Percentiles rank a stretch among this genome's conserved stretches.
These are phyloP conservation scores for Ganoderma boninense DNA, from an alignment of 1,284 basidiomycete species.

Conservation along the genomic window DNA sequence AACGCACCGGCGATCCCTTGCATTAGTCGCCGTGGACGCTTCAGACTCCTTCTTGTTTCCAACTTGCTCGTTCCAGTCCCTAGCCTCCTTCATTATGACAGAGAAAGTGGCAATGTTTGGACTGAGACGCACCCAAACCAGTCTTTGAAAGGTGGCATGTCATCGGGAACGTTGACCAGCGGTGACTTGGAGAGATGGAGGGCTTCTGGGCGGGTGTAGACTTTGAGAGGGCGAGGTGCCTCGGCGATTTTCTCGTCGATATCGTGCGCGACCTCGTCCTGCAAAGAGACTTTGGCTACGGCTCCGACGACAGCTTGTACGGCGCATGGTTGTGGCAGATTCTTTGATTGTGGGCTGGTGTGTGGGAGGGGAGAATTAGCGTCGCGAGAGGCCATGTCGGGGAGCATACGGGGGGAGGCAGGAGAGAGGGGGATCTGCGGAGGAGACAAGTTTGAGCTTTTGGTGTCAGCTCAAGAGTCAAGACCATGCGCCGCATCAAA, in stretches of 20 bases:
- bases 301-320: slow-evolving; percentile 44
- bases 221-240: slow-evolving; percentile 54
- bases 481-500: slow-evolving; percentile 25
- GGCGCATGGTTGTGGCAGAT: slow-evolving; percentile 32
- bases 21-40: slow-evolving; percentile 52
- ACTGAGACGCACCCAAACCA: slow-evolving; percentile 82
- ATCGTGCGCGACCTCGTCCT: slow-evolving; percentile 41
- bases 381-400: slow-evolving; percentile 39
- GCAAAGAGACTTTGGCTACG: slow-evolving; percentile 47
- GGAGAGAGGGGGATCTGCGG: slow-evolving; percentile 19
- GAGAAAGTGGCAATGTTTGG: slow-evolving; percentile 24
- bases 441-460: slow-evolving; percentile 30
- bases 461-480: slow-evolving; percentile 25
- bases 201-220: slow-evolving; percentile 74
- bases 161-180: slow-evolving; percentile 73
- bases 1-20: slow-evolving; percentile 69
- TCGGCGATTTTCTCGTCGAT: slow-evolving; percentile 40
- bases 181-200: slow-evolving; percentile 78
- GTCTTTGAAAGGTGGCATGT: slow-evolving; percentile 83
- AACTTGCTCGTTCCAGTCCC: slow-evolving; percentile 66
- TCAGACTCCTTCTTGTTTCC: slow-evolving; percentile 75
- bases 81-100: slow-evolving; percentile 33
- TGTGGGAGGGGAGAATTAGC: slow-evolving; percentile 18
- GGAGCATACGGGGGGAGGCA: slow-evolving; percentile 11
- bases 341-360: slow-evolving; percentile 21